A percentile compares a stretch with the other conserved stretches of the same genome.
Evolutionary conservation across 73 alveolate genomes (phyloP).

Genomic region (Paramecium pentaurelia): DNA sequence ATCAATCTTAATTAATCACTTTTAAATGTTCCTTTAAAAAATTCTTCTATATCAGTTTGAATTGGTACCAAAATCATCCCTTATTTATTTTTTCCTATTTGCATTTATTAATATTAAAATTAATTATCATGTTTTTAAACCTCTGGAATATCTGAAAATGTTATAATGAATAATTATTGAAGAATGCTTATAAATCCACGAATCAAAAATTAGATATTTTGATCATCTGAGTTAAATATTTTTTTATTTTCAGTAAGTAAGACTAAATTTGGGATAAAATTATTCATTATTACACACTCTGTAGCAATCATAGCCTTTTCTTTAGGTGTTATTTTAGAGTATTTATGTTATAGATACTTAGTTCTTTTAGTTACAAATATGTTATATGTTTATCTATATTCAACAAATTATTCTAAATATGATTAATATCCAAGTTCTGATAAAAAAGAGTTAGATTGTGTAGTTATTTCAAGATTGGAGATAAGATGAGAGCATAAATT

Average conservation of each 20-base stretch:
- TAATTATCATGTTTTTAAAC: background rate
- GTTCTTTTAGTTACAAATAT: constrained; percentile 1
- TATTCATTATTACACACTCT: background rate
- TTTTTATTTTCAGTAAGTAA: background rate
- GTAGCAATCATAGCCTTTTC: background rate
- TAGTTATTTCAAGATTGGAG: background rate
- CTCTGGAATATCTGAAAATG: background rate
- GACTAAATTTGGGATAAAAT: constrained; percentile 1
- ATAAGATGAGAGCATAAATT: background rate
- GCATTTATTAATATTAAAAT: background rate
- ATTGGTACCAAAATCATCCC: background rate
- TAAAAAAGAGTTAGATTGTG: background rate
- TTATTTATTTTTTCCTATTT: background rate
- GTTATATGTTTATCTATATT: background rate
- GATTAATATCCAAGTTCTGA: background rate
- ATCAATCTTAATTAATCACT: background rate
- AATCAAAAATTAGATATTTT: background rate
- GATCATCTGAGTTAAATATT: background rate
- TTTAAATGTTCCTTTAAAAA: background rate
- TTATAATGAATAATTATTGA: background rate
- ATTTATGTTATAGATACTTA: background rate
- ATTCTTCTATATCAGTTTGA: background rate
- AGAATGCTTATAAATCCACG: background rate
- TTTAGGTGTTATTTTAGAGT: background rate
- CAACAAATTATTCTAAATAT: background rate